A percentile compares a stretch with the other conserved stretches of the same genome.
Evolutionary conservation across 2,329 filamentous ascomycete species (phyloP).

Genomic region (Colletotrichum ledebouriae): DNA sequence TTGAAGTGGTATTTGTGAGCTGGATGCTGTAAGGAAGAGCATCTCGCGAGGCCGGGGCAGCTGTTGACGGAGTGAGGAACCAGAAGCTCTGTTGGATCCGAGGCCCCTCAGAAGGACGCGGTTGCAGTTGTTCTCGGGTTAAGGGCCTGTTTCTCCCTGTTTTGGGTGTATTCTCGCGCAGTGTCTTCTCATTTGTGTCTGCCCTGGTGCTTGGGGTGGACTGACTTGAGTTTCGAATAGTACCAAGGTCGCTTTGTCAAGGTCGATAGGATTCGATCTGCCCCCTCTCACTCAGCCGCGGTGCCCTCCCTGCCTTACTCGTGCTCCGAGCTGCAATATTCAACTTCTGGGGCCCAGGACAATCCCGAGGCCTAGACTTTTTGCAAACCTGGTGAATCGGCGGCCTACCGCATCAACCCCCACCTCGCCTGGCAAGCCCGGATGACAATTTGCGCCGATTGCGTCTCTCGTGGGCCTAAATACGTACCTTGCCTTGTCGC

Average conservation of each 20-base stretch:
- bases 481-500: background rate
- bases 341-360: slow-evolving; percentile 10
- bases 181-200: background rate
- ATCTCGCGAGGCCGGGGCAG: slow-evolving; percentile 1
- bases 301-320: slow-evolving; percentile 25
- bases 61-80: background rate
- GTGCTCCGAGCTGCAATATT: slow-evolving; percentile 1
- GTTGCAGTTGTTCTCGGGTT: slow-evolving; percentile 30
- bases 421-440: slow-evolving; percentile 5
- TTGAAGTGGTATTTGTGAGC: slow-evolving; percentile 17
- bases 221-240: background rate
- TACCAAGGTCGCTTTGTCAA: no score
- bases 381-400: slow-evolving; percentile 4
- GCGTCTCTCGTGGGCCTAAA: background rate
- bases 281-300: no score
- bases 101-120: background rate
- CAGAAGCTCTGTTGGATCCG: background rate
- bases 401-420: slow-evolving; percentile 18
- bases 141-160: slow-evolving; percentile 8
- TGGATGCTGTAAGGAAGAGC: slow-evolving; percentile 18
- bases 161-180: slow-evolving; percentile 7
- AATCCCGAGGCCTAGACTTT: slow-evolving; percentile 30
- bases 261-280: background rate
- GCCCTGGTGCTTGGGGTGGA: background rate
- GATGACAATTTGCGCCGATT: background rate